phyloP scores from a whole-genome alignment of 1,284 basidiomycete species.

The Porogramme epimiltina region DNA sequence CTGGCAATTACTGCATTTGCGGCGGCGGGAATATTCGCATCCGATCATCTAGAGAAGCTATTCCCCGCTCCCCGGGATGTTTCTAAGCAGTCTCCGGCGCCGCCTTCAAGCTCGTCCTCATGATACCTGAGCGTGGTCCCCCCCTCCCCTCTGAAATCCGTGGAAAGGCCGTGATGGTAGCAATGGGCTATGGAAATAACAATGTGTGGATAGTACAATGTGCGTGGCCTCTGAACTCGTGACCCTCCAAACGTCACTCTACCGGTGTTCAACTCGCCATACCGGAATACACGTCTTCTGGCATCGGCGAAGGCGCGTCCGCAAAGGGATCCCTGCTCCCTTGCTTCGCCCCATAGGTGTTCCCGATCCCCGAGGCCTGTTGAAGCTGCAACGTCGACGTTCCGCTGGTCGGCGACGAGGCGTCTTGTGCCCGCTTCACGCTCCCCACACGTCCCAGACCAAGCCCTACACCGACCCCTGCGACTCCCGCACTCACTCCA shows the following conservation, averaged over 20 bases:
- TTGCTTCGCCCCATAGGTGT: background rate
- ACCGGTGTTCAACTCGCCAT: conserved; percentile 9
- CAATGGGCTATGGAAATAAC: conserved; percentile 15
- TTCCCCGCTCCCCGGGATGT: conserved; percentile 30
- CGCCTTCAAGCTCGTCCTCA: background rate
- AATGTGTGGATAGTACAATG: conserved; percentile 16
- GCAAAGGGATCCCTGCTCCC: conserved; percentile 9
- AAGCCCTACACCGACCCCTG: conserved; percentile 8
- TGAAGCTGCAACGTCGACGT: no score
- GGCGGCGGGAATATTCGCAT: conserved; percentile 50
- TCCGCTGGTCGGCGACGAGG: background rate
- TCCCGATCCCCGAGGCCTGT: no score
- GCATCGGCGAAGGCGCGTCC: conserved; percentile 10
- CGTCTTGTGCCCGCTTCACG: conserved; percentile 1
- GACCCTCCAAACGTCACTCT: no score
- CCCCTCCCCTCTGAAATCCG: no score
- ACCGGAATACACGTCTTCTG: conserved; percentile 18
- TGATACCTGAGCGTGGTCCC: background rate
- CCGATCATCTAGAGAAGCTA: conserved; percentile 56
- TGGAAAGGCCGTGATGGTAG: conserved; percentile 13
- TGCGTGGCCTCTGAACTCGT: background rate
- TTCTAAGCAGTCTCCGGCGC: background rate
- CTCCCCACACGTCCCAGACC: conserved; percentile 12
- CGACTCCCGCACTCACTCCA: background rate
- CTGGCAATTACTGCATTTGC: conserved; percentile 56